phyloP scores from a whole-genome alignment of 106 monocot species.

The Phalaenopsis equestris region DNA sequence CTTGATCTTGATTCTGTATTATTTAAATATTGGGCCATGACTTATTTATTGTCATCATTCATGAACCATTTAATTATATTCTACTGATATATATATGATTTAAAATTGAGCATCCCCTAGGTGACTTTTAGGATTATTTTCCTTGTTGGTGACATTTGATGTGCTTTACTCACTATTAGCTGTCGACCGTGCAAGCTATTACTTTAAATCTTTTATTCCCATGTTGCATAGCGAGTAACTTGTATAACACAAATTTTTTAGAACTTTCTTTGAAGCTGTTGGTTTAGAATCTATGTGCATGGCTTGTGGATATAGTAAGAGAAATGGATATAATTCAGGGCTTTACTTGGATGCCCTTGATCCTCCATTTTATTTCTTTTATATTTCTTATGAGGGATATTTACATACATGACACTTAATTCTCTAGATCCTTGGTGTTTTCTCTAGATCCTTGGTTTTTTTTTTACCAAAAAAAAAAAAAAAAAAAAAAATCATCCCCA shows the following conservation, averaged over 20 bases:
- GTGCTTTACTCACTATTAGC: too few species aligned
- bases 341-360: background rate
- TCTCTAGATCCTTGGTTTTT: too few species aligned
- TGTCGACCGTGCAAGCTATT: background rate
- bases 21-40: background rate
- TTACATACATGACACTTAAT: too few species aligned
- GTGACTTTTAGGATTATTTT: background rate
- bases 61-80: background rate
- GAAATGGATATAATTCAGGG: background rate
- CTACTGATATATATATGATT: background rate
- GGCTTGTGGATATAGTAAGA: background rate
- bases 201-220: background rate
- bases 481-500: too few species aligned
- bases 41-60: background rate
- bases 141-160: background rate
- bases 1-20: background rate
- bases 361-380: too few species aligned
- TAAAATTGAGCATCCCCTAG: background rate
- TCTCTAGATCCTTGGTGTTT: too few species aligned
- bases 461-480: too few species aligned
- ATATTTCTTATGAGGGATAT: too few species aligned
- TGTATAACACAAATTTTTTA: background rate
- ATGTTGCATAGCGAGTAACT: background rate
- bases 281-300: background rate
- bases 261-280: background rate